phyloP scores from a whole-genome alignment of 2,329 filamentous ascomycete genomes.

The Colletotrichum godetiae region DNA sequence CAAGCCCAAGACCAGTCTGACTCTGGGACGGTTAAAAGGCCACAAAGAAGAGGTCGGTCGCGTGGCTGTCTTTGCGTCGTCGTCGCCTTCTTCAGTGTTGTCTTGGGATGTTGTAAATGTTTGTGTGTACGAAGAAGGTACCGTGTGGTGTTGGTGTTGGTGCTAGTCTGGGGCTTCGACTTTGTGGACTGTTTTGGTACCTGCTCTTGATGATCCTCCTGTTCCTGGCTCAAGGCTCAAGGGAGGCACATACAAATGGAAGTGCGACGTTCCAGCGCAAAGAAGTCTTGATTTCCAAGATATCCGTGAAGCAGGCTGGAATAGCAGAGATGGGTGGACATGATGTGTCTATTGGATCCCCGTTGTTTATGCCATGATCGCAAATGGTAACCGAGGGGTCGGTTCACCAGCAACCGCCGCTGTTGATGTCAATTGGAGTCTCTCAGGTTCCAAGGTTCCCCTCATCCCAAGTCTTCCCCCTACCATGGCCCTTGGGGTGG shows the following conservation, averaged over 20 bases:
- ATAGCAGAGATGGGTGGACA: background rate
- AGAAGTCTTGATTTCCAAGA: background rate
- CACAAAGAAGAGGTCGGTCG: conserved; percentile 12
- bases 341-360: background rate
- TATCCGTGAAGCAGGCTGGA: no score
- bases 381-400: conserved; percentile 12
- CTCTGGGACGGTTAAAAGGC: background rate
- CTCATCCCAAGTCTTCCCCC: conserved; percentile 1
- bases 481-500: background rate
- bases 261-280: background rate
- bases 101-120: background rate
- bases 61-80: conserved; percentile 4
- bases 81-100: background rate
- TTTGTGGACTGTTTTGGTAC: background rate
- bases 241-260: background rate
- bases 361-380: conserved; percentile 19
- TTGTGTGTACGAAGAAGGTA: background rate
- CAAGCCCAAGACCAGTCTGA: background rate
- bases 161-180: background rate
- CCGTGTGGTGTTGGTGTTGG: background rate
- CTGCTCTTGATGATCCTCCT: no score
- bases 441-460: background rate
- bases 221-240: no score
- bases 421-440: conserved; percentile 19
- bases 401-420: conserved; percentile 33